phyloP scores from a whole-genome alignment of 805 yeast species.

The Lipomyces kockii region DNA sequence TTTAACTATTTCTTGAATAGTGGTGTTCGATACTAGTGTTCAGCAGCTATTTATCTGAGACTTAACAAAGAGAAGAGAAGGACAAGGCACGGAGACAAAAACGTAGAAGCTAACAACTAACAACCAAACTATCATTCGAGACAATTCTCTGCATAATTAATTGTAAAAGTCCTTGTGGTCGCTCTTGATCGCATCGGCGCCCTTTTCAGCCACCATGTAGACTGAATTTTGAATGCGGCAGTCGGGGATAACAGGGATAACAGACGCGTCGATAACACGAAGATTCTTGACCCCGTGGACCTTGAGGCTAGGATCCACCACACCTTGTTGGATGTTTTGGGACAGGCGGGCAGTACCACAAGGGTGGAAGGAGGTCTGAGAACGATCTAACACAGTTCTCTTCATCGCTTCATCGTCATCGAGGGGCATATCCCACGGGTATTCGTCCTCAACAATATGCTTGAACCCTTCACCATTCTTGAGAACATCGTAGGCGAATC shows the following conservation, averaged over 20 bases:
- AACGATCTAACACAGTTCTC: slow-evolving; percentile 43
- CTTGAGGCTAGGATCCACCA: slow-evolving; percentile 44
- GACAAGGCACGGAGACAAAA: too few relatives aligned
- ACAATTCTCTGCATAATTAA: too few relatives aligned
- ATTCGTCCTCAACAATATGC: slow-evolving; percentile 43
- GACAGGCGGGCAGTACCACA: slow-evolving; percentile 42
- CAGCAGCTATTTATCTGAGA: too few relatives aligned
- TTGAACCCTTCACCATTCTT: slow-evolving; percentile 45
- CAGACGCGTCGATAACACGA: slow-evolving; percentile 46
- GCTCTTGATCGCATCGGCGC: slow-evolving; percentile 41
- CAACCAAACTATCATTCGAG: too few relatives aligned
- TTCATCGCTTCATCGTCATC: slow-evolving; percentile 44
- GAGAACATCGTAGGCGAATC: slow-evolving; percentile 43
- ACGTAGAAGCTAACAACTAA: too few relatives aligned
- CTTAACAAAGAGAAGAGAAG: too few relatives aligned
- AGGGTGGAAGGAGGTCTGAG: slow-evolving; percentile 47
- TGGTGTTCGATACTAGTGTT: too few relatives aligned
- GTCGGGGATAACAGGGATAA: slow-evolving; percentile 45
- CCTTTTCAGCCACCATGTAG: slow-evolving; percentile 43
- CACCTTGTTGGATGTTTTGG: slow-evolving; percentile 33
- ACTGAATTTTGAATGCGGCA: slow-evolving; percentile 44
- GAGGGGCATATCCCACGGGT: slow-evolving; percentile 45
- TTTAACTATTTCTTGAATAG: too few relatives aligned
- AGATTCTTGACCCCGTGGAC: slow-evolving; percentile 44
- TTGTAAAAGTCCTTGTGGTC: background rate